Evolutionary conservation across 2,329 filamentous ascomycete genomes (phyloP).

Genomic region (Botryosphaeria dothidea): DNA sequence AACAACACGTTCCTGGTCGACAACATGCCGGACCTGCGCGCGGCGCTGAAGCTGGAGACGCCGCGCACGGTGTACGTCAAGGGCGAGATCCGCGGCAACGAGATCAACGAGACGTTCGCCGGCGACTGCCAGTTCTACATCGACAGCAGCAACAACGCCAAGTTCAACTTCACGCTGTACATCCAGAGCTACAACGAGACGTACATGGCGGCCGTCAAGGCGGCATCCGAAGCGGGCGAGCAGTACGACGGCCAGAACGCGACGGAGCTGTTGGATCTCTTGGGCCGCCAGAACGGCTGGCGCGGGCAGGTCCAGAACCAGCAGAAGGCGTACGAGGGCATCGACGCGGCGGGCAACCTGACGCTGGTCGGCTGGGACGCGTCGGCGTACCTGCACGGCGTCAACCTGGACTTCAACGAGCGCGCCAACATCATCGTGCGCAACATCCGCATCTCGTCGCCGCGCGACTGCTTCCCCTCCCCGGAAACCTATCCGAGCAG

Average conservation of each 20-base stretch:
- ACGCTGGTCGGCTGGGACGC: slow-evolving; percentile 10
- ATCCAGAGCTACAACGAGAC: not conserved
- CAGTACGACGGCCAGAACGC: slow-evolving; percentile 4
- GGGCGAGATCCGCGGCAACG: slow-evolving; percentile 12
- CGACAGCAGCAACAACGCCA: slow-evolving; percentile 3
- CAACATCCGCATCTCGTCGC: slow-evolving; percentile 13
- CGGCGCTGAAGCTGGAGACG: slow-evolving; percentile 6
- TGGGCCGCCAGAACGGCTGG: slow-evolving; percentile 8
- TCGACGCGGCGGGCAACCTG: slow-evolving; percentile 8
- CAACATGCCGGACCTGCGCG: slow-evolving; percentile 14
- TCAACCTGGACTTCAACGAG: slow-evolving; percentile 14
- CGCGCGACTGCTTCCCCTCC: slow-evolving; percentile 12
- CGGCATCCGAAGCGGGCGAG: not conserved
- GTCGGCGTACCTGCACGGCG: slow-evolving; percentile 6
- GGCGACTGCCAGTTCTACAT: slow-evolving; percentile 11
- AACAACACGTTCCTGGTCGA: slow-evolving; percentile 14
- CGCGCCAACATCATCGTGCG: slow-evolving; percentile 14
- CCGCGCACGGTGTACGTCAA: slow-evolving; percentile 13
- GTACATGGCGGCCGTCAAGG: not conserved
- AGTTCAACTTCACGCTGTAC: slow-evolving; percentile 10
- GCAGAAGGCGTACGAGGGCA: slow-evolving; percentile 6
- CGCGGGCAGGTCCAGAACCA: slow-evolving; percentile 6
- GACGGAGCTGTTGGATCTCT: slow-evolving; percentile 1
- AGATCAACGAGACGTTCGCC: not conserved
- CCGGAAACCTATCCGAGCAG: slow-evolving; percentile 1